Evolutionary conservation across 805 yeast species (phyloP).

Genomic region (Myxozyma lipomycoides): DNA sequence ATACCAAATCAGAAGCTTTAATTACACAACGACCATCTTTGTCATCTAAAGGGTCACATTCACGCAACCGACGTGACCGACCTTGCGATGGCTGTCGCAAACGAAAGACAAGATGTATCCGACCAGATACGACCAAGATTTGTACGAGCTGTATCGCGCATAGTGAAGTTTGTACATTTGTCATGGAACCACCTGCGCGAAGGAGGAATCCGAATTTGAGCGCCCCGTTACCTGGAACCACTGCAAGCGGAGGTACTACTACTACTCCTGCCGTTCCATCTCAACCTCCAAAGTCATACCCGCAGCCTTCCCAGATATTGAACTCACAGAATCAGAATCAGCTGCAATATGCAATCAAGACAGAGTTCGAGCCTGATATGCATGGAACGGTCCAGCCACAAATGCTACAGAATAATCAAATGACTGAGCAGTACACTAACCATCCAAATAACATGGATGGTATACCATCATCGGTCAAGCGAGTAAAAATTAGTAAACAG

Average conservation of each 20-base stretch:
- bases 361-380: background rate
- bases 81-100: slow-evolving; percentile 43
- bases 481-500: background rate
- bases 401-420: background rate
- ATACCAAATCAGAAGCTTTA: too few relatives aligned
- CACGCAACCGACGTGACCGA: slow-evolving; percentile 33
- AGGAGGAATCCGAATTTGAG: slow-evolving; percentile 11
- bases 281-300: too few relatives aligned
- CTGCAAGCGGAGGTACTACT: too few relatives aligned
- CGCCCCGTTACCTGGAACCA: background rate
- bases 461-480: background rate
- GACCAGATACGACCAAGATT: slow-evolving; percentile 28
- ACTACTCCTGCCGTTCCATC: background rate
- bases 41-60: too few relatives aligned
- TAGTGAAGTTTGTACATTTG: slow-evolving; percentile 35
- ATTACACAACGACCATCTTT: too few relatives aligned
- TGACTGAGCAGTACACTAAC: background rate
- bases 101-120: slow-evolving; percentile 39
- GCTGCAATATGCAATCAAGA: background rate
- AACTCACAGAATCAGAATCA: too few relatives aligned
- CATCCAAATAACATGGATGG: too few relatives aligned
- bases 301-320: too few relatives aligned
- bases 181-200: slow-evolving; percentile 32
- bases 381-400: background rate
- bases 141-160: slow-evolving; percentile 38